These are phyloP conservation scores for Cercospora sp. DNA, from an alignment of 2,329 filamentous ascomycete genomes.

Conservation along the genomic window DNA sequence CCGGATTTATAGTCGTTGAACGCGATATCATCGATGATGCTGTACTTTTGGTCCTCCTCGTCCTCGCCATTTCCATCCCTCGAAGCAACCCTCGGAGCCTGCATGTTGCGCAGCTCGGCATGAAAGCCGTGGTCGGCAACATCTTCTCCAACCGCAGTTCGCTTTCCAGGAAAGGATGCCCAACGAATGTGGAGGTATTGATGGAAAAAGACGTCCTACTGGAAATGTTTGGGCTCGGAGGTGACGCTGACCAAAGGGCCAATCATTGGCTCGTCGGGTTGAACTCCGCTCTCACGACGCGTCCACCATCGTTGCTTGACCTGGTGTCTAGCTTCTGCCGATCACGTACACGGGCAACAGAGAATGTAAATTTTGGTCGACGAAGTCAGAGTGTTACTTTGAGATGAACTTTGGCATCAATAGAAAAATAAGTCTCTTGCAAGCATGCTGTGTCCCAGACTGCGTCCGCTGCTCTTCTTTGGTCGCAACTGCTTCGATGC, in stretches of 20 bases:
- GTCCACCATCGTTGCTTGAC: neutral
- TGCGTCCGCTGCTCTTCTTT: neutral
- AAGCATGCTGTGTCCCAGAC: neutral
- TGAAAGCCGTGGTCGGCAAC: slow-evolving; percentile 1
- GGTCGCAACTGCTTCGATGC: neutral
- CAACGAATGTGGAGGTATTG: neutral
- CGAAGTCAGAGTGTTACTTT: too few species aligned
- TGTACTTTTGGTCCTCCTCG: neutral
- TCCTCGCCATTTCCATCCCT: slow-evolving; percentile 17
- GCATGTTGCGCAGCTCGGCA: slow-evolving; percentile 18
- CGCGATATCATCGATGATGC: neutral
- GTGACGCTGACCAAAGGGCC: neutral
- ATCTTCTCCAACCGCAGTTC: neutral
- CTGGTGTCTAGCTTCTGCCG: too few species aligned
- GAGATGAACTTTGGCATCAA: too few species aligned
- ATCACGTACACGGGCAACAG: too few species aligned
- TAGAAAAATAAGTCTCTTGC: too few species aligned
- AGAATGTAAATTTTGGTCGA: too few species aligned
- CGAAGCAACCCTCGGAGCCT: slow-evolving; percentile 19
- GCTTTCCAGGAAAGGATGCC: neutral
- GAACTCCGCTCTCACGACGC: neutral
- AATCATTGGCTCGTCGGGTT: neutral
- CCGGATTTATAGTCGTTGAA: too few species aligned
- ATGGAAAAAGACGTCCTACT: neutral
- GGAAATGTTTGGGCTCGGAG: neutral